Evolutionary conservation across 2,329 filamentous ascomycete genomes (phyloP).

Genomic region (Bipolaris victoriae): DNA sequence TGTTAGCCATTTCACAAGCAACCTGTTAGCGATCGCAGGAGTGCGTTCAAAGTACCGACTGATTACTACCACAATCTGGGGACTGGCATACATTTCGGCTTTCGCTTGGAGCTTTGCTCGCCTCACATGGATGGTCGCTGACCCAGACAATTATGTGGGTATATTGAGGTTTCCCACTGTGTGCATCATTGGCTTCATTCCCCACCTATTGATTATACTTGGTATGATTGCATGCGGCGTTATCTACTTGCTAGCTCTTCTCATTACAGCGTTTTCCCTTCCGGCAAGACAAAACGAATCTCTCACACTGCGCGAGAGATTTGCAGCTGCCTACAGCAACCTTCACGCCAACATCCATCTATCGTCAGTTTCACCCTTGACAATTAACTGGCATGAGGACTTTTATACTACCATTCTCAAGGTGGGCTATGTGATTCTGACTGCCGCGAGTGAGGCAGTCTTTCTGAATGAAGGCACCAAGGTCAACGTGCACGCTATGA

Average conservation of each 20-base stretch:
- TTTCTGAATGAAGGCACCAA: conserved; percentile 88
- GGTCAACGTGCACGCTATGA: conserved; percentile 75
- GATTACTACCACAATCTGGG: conserved; percentile 87
- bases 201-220: conserved; percentile 82
- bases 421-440: conserved; percentile 85
- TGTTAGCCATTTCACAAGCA: conserved; percentile 86
- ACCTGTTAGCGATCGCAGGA: conserved; percentile 79
- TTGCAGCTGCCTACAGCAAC: conserved; percentile 78
- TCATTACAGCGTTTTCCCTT: conserved; percentile 74
- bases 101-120: conserved; percentile 75
- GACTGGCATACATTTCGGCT: conserved; percentile 83
- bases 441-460: conserved; percentile 92
- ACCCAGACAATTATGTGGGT: conserved; percentile 62
- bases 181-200: conserved; percentile 92
- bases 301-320: conserved; percentile 62
- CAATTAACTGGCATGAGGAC: conserved; percentile 86
- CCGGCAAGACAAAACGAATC: conserved; percentile 58
- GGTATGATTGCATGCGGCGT: conserved; percentile 77
- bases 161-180: conserved; percentile 90
- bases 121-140: conserved; percentile 45
- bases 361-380: conserved; percentile 67
- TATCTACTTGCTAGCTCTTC: conserved; percentile 79
- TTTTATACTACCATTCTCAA: conserved; percentile 92
- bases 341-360: conserved; percentile 91
- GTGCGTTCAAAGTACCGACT: conserved; percentile 81